Base-by-base conservation (phyloP, 257 asterid genomes). In the Solanum dulcamara region DNA sequence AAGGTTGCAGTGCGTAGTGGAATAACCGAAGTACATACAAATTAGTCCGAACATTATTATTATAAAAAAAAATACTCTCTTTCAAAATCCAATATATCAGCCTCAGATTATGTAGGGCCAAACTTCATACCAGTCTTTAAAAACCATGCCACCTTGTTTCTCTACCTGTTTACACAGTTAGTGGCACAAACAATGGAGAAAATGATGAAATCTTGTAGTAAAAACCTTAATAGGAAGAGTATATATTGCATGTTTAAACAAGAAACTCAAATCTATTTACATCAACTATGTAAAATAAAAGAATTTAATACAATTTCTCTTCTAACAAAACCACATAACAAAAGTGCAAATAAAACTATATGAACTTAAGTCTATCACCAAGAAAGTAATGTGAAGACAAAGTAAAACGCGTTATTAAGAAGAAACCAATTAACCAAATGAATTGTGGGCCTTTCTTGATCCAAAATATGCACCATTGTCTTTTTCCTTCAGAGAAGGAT, bases 401-500 rank as follows among this genome's bases (percentile, higher is more conserved):
- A 40, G 28, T 37, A 82, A 66, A 77, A 48, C 28, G 62, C 26
- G 42, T 26, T 77, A 28, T 75, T 24, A 28, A 46, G 42, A 46
- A 51, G 30, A 79, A 79, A 79, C 64, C n/a, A 74, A 74, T 74
- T 74, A 26, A 42, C 59, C 82, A 44, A 48, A 79, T 48, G 64
- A 48, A 77, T 2, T 57, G 17, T 82, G 26, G 74, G 42, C 8
- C 57, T 64, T 12, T 4, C 72, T 81, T 82, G 85, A 82, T 13
- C 35, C 28, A 86, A 97, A 93, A 10, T 51, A 51, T 85, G 68
- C 90, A 44, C 32, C 81, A 38, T 72, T 40, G 50, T 72, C 38
- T 44, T 20, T 60, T 48, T 80, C 64, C 51, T 50, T 4, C 32
- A 92, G 53, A 87, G 81, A 92, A 95, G 26, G 96, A 26, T 86